Evolutionary conservation across 129 eudicot genomes (phyloP).

Genomic region (Tanacetum coccineum): DNA sequence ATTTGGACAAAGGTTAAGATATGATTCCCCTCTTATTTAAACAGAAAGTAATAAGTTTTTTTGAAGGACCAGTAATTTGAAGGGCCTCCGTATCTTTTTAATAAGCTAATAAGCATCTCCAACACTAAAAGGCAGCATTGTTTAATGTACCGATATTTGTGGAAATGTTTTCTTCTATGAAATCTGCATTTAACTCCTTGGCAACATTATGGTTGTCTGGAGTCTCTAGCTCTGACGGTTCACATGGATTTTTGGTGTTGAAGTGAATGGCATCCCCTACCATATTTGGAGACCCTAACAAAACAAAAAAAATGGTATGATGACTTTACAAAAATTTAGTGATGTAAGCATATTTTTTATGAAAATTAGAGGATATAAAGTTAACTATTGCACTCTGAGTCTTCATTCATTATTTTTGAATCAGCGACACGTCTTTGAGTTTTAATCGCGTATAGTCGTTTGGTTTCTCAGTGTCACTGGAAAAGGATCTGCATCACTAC

Average conservation of each 20-base stretch:
- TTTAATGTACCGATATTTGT: too few species aligned
- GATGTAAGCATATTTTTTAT: not conserved
- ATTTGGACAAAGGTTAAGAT: too few species aligned
- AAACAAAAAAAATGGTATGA: not conserved
- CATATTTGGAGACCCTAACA: not conserved
- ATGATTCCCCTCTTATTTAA: too few species aligned
- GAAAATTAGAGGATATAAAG: not conserved
- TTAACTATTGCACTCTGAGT: conserved; percentile 13
- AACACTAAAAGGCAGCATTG: too few species aligned
- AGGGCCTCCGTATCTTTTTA: too few species aligned
- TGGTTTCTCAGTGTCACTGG: not conserved
- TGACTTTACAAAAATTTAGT: not conserved
- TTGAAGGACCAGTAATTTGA: too few species aligned
- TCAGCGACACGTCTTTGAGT: not conserved
- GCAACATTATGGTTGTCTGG: too few species aligned
- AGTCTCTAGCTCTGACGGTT: not conserved
- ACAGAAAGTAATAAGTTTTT: too few species aligned
- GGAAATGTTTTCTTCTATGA: too few species aligned
- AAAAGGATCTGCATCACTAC: conserved; percentile 8
- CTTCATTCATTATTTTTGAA: conserved; percentile 11
- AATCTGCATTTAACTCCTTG: too few species aligned
- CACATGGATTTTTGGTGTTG: conserved; percentile 6
- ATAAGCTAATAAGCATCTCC: too few species aligned
- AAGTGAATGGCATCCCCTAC: not conserved
- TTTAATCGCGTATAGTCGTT: not conserved